These are phyloP conservation scores for Gossypium thurberi DNA, from an alignment of 345 rosid species.

Conservation along the genomic window DNA sequence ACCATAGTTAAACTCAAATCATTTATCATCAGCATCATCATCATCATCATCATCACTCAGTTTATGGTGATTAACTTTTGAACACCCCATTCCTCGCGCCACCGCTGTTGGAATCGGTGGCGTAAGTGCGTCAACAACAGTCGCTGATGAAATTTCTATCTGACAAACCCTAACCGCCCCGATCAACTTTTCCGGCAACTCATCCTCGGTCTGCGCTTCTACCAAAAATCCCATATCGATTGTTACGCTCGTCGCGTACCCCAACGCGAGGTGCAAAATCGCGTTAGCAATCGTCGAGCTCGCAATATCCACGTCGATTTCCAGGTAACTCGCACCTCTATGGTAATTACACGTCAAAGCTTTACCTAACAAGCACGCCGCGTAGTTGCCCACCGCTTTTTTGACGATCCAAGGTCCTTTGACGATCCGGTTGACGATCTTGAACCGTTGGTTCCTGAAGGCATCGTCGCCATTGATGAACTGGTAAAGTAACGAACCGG, in stretches of 20 bases:
- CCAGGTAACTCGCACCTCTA: conserved; percentile 66
- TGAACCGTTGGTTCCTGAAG: conserved; percentile 78
- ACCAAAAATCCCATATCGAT: conserved; percentile 88
- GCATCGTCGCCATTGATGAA: conserved; percentile 70
- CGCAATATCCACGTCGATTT: conserved; percentile 78
- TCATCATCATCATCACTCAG: conserved; percentile 16
- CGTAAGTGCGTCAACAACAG: conserved; percentile 28
- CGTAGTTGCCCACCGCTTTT: conserved; percentile 65
- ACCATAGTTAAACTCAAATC: not conserved
- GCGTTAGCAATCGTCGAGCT: conserved; percentile 76
- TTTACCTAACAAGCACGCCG: conserved; percentile 80
- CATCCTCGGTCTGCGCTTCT: conserved; percentile 72
- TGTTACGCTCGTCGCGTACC: conserved; percentile 68
- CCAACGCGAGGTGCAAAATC: conserved; percentile 67
- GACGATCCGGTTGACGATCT: conserved; percentile 83
- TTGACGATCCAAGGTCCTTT: conserved; percentile 93
- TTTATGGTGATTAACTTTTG: conserved; percentile 59
- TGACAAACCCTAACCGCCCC: conserved; percentile 89
- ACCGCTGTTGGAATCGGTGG: conserved; percentile 9
- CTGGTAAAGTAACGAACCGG: conserved; percentile 58
- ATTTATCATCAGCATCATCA: not conserved
- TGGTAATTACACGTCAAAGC: conserved; percentile 74
- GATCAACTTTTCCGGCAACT: conserved; percentile 73
- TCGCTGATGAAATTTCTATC: conserved; percentile 83
- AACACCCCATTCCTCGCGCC: conserved; percentile 37